Percentiles rank a stretch among this genome's conserved stretches.
These are phyloP conservation scores for Geranium incanum DNA, from an alignment of 441 rosid genomes.

Conservation along the genomic window DNA sequence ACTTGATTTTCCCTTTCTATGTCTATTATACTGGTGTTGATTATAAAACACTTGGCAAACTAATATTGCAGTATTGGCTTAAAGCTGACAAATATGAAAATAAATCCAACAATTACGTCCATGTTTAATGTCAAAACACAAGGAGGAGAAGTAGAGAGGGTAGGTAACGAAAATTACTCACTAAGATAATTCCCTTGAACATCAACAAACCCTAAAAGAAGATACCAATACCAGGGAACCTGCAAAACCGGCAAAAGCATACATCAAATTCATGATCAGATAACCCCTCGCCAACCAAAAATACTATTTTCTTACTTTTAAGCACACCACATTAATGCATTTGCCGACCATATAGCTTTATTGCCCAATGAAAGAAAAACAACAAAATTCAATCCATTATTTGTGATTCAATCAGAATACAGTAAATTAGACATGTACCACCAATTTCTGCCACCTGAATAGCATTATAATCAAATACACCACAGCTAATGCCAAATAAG, in stretches of 20 bases:
- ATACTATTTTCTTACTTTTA: neutral
- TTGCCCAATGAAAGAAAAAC: conserved; percentile 2
- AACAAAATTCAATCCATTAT: neutral
- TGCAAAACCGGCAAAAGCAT: conserved; percentile 13
- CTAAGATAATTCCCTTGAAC: conserved; percentile 55
- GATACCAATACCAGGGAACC: conserved; percentile 70
- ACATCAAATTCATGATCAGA: too few species aligned
- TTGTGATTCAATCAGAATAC: neutral
- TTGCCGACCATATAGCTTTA: neutral
- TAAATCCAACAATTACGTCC: neutral
- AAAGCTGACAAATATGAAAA: neutral
- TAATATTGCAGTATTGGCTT: neutral
- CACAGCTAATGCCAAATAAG: neutral
- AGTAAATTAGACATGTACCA: conserved; percentile 22
- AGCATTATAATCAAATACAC: neutral
- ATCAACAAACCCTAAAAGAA: conserved; percentile 46
- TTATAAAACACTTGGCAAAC: neutral
- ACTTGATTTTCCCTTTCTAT: neutral
- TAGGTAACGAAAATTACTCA: conserved; percentile 18
- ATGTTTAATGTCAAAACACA: neutral
- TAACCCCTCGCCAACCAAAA: neutral
- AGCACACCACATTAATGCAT: neutral
- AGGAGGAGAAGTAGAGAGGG: neutral
- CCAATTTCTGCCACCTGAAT: conserved; percentile 29
- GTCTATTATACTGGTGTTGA: neutral